Evolutionary conservation across 176 grass and related monocot genomes (phyloP).

Genomic region (Cenchrus americanus): DNA sequence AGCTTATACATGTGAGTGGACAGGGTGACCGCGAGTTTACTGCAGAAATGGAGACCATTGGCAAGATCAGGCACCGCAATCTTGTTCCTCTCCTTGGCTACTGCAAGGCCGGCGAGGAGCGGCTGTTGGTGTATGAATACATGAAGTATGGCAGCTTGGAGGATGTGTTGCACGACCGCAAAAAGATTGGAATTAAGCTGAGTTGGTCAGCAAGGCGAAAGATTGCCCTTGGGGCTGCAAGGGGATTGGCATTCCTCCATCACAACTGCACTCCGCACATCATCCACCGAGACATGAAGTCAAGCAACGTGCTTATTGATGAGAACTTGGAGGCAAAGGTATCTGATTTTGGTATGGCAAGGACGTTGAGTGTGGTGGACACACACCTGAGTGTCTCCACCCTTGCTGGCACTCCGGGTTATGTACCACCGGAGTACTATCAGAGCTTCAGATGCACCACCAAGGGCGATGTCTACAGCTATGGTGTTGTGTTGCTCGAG

Average conservation of each 20-base stretch:
- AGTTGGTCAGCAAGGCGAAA: constrained; percentile 77
- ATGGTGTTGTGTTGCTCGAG: constrained; percentile 92
- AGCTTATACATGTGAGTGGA: constrained; percentile 88
- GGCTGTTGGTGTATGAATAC: constrained; percentile 90
- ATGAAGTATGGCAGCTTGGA: constrained; percentile 95
- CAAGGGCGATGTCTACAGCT: constrained; percentile 94
- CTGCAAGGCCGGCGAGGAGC: constrained; percentile 87
- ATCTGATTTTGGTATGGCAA: constrained; percentile 96
- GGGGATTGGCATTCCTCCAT: constrained; percentile 89
- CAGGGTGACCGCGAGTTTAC: constrained; percentile 97
- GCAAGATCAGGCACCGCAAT: constrained; percentile 96
- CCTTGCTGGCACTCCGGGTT: constrained; percentile 89
- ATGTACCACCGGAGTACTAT: constrained; percentile 97
- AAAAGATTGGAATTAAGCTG: constrained; percentile 62
- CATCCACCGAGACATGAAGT: constrained; percentile 98
- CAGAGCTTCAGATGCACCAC: constrained; percentile 95
- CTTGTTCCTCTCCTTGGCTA: constrained; percentile 90
- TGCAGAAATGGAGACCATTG: constrained; percentile 98
- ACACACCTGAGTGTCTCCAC: constrained; percentile 95
- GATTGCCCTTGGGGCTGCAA: constrained; percentile 83
- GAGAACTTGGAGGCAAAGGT: constrained; percentile 87
- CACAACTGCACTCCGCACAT: constrained; percentile 96
- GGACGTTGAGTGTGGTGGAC: constrained; percentile 77
- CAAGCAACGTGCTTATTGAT: constrained; percentile 92
- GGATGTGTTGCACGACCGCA: constrained; percentile 78